A percentile compares a stretch with the other conserved stretches of the same genome.
phyloP scores from a whole-genome alignment of 805 yeast genomes.

The Barnettozyma siamensis region DNA sequence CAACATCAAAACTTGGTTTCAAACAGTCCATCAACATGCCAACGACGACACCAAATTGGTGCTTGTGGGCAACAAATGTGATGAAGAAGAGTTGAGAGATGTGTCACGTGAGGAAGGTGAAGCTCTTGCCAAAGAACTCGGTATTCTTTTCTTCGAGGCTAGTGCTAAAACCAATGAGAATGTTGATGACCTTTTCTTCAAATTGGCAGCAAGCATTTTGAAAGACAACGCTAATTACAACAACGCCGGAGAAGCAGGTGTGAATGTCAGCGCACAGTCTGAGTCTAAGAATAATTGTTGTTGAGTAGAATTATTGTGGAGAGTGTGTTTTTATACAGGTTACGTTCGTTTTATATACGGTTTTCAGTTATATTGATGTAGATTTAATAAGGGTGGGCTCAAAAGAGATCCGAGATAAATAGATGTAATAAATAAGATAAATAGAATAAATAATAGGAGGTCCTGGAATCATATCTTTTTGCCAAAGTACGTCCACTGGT shows the following conservation, averaged over 20 bases:
- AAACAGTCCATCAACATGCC: slow-evolving; percentile 94
- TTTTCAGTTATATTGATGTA: neutral
- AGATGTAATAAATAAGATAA: neutral
- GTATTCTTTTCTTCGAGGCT: slow-evolving; percentile 90
- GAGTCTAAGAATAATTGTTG: slow-evolving; percentile 16
- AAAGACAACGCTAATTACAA: slow-evolving; percentile 31
- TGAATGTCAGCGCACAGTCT: slow-evolving; percentile 18
- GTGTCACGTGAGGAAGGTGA: slow-evolving; percentile 90
- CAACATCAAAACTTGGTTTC: slow-evolving; percentile 90
- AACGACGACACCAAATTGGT: slow-evolving; percentile 92
- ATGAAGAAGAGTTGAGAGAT: slow-evolving; percentile 80
- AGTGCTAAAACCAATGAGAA: slow-evolving; percentile 91
- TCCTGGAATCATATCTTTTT: slow-evolving; percentile 36
- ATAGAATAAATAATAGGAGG: slow-evolving; percentile 3
- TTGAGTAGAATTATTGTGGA: slow-evolving; percentile 6
- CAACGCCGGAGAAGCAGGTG: slow-evolving; percentile 20
- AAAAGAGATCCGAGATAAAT: too few relatives aligned
- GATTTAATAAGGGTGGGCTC: neutral
- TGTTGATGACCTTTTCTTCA: slow-evolving; percentile 88
- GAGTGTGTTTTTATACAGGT: neutral
- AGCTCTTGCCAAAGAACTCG: slow-evolving; percentile 76
- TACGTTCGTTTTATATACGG: neutral
- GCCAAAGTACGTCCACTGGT: slow-evolving; percentile 81
- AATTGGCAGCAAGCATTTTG: slow-evolving; percentile 49
- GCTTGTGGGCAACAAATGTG: slow-evolving; percentile 94